Evolutionary conservation across 2,329 filamentous ascomycete species (phyloP).

Genomic region (Venturia aucupariae): DNA sequence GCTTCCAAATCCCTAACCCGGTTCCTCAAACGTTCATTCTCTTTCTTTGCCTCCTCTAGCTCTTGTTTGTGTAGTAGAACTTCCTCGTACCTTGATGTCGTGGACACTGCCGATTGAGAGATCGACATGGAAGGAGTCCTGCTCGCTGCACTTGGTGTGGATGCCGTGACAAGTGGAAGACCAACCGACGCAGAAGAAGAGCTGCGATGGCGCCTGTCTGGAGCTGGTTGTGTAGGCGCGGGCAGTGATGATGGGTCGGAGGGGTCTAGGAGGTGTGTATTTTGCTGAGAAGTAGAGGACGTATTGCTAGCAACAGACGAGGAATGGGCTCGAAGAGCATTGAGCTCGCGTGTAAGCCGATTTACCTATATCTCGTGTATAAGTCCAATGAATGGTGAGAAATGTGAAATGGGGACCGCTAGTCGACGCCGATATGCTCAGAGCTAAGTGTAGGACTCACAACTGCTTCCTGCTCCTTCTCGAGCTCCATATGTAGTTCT

Average conservation of each 20-base stretch:
- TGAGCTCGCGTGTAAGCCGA: slow-evolving; percentile 80
- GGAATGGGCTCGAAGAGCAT: slow-evolving; percentile 64
- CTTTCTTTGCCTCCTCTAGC: slow-evolving; percentile 40
- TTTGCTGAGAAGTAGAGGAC: slow-evolving; percentile 43
- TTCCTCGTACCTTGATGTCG: slow-evolving; percentile 33
- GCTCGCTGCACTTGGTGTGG: slow-evolving; percentile 16
- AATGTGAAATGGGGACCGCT: neutral
- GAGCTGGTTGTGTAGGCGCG: slow-evolving; percentile 43
- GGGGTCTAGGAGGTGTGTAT: slow-evolving; percentile 20
- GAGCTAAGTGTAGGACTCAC: slow-evolving; percentile 41
- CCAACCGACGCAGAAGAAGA: slow-evolving; percentile 22
- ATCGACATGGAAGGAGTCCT: neutral
- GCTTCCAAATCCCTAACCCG: slow-evolving; percentile 39
- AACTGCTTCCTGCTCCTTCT: slow-evolving; percentile 92
- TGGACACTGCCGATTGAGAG: slow-evolving; percentile 24
- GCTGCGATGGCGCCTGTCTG: slow-evolving; percentile 47
- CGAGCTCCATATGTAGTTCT: slow-evolving; percentile 79
- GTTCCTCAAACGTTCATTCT: slow-evolving; percentile 39
- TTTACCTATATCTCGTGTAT: slow-evolving; percentile 57
- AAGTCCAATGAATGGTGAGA: neutral
- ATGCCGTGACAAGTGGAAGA: slow-evolving; percentile 22
- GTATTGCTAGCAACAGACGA: slow-evolving; percentile 52
- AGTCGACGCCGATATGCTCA: neutral
- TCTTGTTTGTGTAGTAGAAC: slow-evolving; percentile 35
- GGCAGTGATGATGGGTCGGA: slow-evolving; percentile 30